phyloP scores from a whole-genome alignment of 2,329 filamentous ascomycete genomes.

The Ophiostoma triangulosporum region DNA sequence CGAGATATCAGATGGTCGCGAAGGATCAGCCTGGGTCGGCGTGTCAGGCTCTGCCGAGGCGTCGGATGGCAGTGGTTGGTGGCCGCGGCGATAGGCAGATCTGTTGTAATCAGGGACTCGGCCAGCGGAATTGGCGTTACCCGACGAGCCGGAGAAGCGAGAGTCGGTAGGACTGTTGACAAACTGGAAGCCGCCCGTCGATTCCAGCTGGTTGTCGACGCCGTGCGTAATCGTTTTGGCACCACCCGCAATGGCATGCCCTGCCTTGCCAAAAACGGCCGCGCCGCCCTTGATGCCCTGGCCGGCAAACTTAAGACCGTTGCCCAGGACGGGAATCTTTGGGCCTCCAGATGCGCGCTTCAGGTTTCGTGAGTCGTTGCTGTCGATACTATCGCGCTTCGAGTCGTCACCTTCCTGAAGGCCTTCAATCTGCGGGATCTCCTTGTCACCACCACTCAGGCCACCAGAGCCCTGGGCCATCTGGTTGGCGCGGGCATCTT shows the following conservation, averaged over 20 bases:
- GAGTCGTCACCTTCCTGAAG: slow-evolving; percentile 10
- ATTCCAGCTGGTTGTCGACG: slow-evolving; percentile 38
- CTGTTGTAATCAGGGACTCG: slow-evolving; percentile 17
- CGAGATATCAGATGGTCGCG: slow-evolving; percentile 22
- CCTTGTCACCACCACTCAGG: slow-evolving; percentile 36
- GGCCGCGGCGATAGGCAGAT: not conserved
- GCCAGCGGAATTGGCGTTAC: slow-evolving; percentile 5
- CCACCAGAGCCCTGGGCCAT: slow-evolving; percentile 38
- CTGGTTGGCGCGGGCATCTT: slow-evolving; percentile 35
- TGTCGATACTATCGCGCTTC: slow-evolving; percentile 10
- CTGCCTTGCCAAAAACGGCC: slow-evolving; percentile 28
- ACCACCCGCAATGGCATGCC: slow-evolving; percentile 31
- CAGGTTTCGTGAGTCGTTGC: slow-evolving; percentile 2
- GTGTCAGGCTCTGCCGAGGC: not conserved
- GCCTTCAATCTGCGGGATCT: slow-evolving; percentile 36
- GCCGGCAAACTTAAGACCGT: slow-evolving; percentile 32
- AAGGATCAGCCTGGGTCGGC: not conserved
- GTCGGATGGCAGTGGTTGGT: not conserved
- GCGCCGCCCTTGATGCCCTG: slow-evolving; percentile 35
- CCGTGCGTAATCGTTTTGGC: slow-evolving; percentile 34
- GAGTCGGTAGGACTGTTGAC: slow-evolving; percentile 12
- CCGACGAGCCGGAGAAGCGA: not conserved
- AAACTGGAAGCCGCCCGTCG: slow-evolving; percentile 39
- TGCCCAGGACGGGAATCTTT: slow-evolving; percentile 21
- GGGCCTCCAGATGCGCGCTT: slow-evolving; percentile 8